phyloP scores from a whole-genome alignment of 163 green algal species.

The Coccomyxa subellipsoidea region DNA sequence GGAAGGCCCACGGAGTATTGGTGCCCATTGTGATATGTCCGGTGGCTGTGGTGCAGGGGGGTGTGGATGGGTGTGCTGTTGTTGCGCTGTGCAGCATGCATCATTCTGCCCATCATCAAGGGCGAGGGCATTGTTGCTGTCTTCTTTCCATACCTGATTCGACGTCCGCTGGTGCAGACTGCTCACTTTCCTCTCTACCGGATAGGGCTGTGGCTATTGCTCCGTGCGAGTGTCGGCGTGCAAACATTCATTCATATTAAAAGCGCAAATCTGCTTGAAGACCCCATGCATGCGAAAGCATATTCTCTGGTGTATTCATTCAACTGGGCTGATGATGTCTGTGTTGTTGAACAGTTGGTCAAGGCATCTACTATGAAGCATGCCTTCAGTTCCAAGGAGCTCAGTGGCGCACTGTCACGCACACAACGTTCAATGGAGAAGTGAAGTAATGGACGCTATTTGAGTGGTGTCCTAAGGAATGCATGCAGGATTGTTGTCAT shows the following conservation, averaged over 20 bases:
- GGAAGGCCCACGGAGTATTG: too few species aligned
- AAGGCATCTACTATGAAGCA: background rate
- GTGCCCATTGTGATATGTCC: background rate
- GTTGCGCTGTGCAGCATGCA: conserved; percentile 77
- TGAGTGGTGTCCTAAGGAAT: background rate
- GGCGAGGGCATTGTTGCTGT: conserved; percentile 75
- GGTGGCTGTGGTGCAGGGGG: conserved; percentile 29
- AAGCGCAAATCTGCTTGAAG: too few species aligned
- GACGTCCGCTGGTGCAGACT: conserved; percentile 4
- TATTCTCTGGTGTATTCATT: too few species aligned
- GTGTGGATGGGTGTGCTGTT: conserved; percentile 77
- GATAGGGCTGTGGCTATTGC: background rate
- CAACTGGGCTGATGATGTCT: background rate
- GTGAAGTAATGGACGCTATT: background rate
- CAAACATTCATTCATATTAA: background rate
- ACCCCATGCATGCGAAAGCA: too few species aligned
- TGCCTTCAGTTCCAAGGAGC: background rate
- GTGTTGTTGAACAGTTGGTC: background rate
- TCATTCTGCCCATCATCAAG: conserved; percentile 97
- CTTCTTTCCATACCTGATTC: conserved; percentile 43
- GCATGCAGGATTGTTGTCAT: background rate
- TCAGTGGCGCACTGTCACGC: background rate
- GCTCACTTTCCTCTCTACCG: background rate
- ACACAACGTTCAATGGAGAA: background rate
- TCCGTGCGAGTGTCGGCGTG: background rate